Evolutionary conservation across 768 basidiomycete species (phyloP).

Genomic region (Rhizopogon rudus): DNA sequence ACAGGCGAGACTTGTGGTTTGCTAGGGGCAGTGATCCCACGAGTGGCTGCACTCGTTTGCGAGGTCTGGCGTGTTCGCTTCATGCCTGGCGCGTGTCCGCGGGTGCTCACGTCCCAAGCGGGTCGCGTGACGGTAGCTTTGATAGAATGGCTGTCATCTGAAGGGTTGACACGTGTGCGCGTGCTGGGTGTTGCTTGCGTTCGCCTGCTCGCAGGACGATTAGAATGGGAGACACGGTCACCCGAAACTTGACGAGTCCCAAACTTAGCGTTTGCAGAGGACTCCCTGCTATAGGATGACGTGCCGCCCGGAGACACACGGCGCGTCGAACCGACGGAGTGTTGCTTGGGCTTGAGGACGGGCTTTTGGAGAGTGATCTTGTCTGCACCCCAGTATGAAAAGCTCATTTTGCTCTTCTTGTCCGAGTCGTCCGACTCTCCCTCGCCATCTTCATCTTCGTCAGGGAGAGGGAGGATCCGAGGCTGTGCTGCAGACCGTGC

Average conservation of each 20-base stretch:
- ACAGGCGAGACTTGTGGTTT: slow-evolving; percentile 58
- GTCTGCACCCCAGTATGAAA: slow-evolving; percentile 92
- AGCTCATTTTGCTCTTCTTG: slow-evolving; percentile 90
- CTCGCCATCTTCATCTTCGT: slow-evolving; percentile 51
- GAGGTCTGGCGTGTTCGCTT: slow-evolving; percentile 71
- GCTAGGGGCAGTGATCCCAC: slow-evolving; percentile 31
- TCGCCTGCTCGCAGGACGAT: slow-evolving; percentile 62
- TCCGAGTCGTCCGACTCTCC: slow-evolving; percentile 80
- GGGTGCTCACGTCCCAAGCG: slow-evolving; percentile 67
- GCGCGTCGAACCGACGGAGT: slow-evolving; percentile 29
- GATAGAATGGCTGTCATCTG: slow-evolving; percentile 62
- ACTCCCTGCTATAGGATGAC: slow-evolving; percentile 70
- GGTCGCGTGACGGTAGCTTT: slow-evolving; percentile 74
- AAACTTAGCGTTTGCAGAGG: slow-evolving; percentile 91
- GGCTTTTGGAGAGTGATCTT: slow-evolving; percentile 86
- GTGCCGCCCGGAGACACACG: slow-evolving; percentile 38
- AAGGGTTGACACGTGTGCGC: slow-evolving; percentile 41
- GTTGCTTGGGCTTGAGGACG: slow-evolving; percentile 43
- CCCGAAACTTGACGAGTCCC: slow-evolving; percentile 74
- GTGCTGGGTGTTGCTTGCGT: slow-evolving; percentile 40
- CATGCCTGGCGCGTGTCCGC: slow-evolving; percentile 25
- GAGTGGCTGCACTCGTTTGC: slow-evolving; percentile 61
- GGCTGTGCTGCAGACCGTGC: slow-evolving; percentile 48
- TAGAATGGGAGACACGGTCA: slow-evolving; percentile 36
- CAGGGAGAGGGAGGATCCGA: slow-evolving; percentile 62